phyloP scores from a whole-genome alignment of 768 basidiomycete species.

The Phanerochaete carnosa region DNA sequence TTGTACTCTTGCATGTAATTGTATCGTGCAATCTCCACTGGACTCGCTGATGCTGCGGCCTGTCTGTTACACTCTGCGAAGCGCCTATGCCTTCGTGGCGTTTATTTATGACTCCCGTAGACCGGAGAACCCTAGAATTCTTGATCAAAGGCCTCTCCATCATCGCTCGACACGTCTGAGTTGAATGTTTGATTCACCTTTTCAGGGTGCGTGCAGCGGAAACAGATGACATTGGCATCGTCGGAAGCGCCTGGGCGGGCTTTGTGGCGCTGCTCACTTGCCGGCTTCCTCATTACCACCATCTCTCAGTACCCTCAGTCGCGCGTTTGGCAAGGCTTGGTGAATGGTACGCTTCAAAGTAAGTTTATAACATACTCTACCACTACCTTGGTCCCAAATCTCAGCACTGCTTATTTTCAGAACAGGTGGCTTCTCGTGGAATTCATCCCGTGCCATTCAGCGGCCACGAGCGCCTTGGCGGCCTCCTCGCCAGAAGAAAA shows the following conservation, averaged over 20 bases:
- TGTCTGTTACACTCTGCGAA: neutral
- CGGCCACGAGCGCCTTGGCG: conserved; percentile 15
- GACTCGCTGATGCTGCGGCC: neutral
- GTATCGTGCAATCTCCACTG: neutral
- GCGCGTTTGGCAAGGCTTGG: neutral
- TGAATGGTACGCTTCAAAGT: conserved; percentile 73
- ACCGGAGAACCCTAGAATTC: no score
- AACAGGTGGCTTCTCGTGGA: conserved; percentile 90
- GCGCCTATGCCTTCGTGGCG: neutral
- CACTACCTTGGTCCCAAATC: neutral
- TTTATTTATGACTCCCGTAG: neutral
- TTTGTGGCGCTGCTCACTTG: neutral
- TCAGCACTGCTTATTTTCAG: conserved; percentile 32
- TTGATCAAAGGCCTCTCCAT: no score
- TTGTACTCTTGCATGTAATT: neutral
- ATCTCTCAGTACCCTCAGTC: neutral
- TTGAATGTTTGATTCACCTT: no score
- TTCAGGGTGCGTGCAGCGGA: no score
- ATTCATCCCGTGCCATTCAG: conserved; percentile 48
- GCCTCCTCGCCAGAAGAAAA: conserved; percentile 13
- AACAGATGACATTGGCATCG: no score
- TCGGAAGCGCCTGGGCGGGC: no score
- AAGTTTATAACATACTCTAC: conserved; percentile 9
- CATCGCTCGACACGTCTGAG: no score
- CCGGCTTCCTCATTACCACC: neutral